Conservation (phyloP, 805 yeast genomes). For the Saccharomycopsis capsularis region DNA sequence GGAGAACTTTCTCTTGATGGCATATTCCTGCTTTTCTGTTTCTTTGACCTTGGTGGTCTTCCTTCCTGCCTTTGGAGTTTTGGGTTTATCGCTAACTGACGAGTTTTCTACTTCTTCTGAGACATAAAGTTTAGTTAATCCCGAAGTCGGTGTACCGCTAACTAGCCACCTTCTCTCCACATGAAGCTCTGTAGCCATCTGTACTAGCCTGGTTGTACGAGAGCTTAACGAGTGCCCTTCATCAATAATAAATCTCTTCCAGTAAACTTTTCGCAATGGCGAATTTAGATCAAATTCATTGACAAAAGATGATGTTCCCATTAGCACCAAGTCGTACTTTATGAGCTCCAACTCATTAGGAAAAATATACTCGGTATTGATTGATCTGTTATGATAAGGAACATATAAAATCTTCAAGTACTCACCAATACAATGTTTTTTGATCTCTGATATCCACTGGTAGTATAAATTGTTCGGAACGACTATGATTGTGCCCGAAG, state of each 20-base stretch:
- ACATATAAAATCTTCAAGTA: constrained; percentile 34
- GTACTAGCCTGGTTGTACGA: constrained; percentile 42
- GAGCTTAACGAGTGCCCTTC: constrained; percentile 66
- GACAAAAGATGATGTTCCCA: constrained; percentile 42
- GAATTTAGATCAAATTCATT: constrained; percentile 32
- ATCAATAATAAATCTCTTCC: constrained; percentile 70
- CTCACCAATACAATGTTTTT: constrained; percentile 42
- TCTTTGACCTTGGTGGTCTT: constrained; percentile 2
- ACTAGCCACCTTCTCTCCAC: constrained; percentile 69
- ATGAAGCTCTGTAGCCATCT: constrained; percentile 39
- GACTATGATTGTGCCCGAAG: constrained; percentile 50
- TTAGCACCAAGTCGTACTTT: constrained; percentile 45
- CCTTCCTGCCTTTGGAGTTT: not conserved
- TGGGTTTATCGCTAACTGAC: constrained; percentile 11
- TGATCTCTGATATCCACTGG: constrained; percentile 57
- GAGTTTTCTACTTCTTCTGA: constrained; percentile 21
- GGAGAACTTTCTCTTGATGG: constrained; percentile 43
- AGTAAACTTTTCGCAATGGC: constrained; percentile 39
- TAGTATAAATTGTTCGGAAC: constrained; percentile 61
- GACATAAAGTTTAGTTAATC: constrained; percentile 53
- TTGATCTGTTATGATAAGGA: constrained; percentile 14
- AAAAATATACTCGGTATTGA: constrained; percentile 14
- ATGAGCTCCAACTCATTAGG: constrained; percentile 34
- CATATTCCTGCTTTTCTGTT: constrained; percentile 30
- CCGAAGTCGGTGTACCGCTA: constrained; percentile 71